Evolutionary conservation across 2,329 filamentous ascomycete genomes (phyloP), one percentile per base, ranked within the genome.

Genomic region (Microsporum ferrugineum): DNA sequence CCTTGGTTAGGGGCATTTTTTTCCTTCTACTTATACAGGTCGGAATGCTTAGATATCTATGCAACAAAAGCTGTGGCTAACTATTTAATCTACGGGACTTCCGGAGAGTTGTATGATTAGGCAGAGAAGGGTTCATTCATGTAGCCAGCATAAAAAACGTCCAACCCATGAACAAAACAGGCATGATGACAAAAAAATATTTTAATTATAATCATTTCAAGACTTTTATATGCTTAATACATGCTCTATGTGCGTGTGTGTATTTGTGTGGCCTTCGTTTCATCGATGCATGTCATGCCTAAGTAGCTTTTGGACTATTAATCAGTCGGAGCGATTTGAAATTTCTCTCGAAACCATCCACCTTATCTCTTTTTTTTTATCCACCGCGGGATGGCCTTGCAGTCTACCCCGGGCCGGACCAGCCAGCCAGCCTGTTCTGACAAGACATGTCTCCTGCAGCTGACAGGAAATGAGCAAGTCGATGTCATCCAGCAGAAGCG

Each of bases 391-490:
- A 51, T 51, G 45, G 2, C 6, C 45, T 23, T 51, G 45, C 45
- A 51, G 45, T 23, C 17, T 23, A 23, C 45, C 23, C 10, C 45
- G 45, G 45, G 23, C 45, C 45, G 33, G 51, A 14, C 14, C 39
- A 43, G 39, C 39, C 39, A 43, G 39, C 39, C 39, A 43, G 39
- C 39, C 39, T 43, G 10, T 12, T 31, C 31, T 17, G 51, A 55
- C 51, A 38, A 38, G 14, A 55, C 31, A 34, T 17, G 51, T 55
- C 51, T 55, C 51, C 51, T 36, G 51, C 51, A 55, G 51, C 51
- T 55, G 51, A 55, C 51, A 23, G 17, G 10, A 55, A n/a, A 55
- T 36, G 51, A 55, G 51, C 51, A 23, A 17, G 4, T 36, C 12
- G 29, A 31, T 6, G 31, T 23, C 31, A 23, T 53, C 23, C 43